Percentiles rank a stretch among this genome's conserved stretches.
Conservation (phyloP, 2,329 filamentous ascomycete genomes). For the Neocucurbitaria cava region DNA sequence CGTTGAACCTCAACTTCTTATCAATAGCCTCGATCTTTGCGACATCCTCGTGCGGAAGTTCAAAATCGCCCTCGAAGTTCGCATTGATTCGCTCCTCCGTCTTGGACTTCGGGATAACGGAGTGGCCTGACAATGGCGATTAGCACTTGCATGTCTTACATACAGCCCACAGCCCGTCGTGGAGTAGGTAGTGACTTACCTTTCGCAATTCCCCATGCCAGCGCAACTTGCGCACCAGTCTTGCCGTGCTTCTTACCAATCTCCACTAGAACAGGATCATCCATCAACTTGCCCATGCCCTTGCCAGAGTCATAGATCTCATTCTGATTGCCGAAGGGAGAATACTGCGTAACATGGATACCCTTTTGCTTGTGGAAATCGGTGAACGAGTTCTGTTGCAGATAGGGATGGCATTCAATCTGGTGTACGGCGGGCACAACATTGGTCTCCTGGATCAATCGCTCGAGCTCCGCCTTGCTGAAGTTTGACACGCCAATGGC, state of each 20-base stretch:
- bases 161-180: too few relatives aligned
- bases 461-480: slow-evolving; percentile 54
- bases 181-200: too few relatives aligned
- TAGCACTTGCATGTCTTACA: too few relatives aligned
- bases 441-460: slow-evolving; percentile 56
- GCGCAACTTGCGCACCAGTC: slow-evolving; percentile 81
- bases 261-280: slow-evolving; percentile 69
- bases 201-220: slow-evolving; percentile 84
- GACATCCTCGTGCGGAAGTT: slow-evolving; percentile 74
- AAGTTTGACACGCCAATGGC: slow-evolving; percentile 47
- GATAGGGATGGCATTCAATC: slow-evolving; percentile 41
- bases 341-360: slow-evolving; percentile 45
- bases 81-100: slow-evolving; percentile 38
- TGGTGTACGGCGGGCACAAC: slow-evolving; percentile 42
- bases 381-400: slow-evolving; percentile 36
- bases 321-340: slow-evolving; percentile 45
- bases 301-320: slow-evolving; percentile 41
- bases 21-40: slow-evolving; percentile 65
- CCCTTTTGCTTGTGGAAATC: slow-evolving; percentile 36
- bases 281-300: slow-evolving; percentile 48
- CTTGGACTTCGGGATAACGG: slow-evolving; percentile 45
- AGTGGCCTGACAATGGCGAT: too few relatives aligned
- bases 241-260: slow-evolving; percentile 70
- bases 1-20: slow-evolving; percentile 69
- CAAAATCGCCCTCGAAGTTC: slow-evolving; percentile 67